phyloP scores from a whole-genome alignment of 1,139 yeast genomes.

The Scheffersomyces stambukii region DNA sequence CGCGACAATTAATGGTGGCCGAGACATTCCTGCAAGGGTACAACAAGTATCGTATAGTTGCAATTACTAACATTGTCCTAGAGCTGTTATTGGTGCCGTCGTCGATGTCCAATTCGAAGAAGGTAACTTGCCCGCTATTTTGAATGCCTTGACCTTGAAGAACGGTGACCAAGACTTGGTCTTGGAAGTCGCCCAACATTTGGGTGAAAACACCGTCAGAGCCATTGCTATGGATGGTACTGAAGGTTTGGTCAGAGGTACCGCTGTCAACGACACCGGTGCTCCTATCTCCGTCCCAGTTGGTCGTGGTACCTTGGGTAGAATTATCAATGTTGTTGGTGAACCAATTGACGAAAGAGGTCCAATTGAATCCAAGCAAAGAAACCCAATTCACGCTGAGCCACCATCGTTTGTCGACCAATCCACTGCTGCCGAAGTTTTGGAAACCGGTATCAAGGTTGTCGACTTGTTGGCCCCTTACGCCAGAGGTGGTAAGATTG shows the following conservation, averaged over 20 bases:
- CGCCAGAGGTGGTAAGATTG: slow-evolving; percentile 99
- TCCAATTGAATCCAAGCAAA: slow-evolving; percentile 87
- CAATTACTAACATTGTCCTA: slow-evolving; percentile 21
- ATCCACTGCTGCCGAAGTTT: slow-evolving; percentile 95
- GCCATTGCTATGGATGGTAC: slow-evolving; percentile 99
- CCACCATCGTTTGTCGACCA: slow-evolving; percentile 96
- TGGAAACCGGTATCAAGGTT: slow-evolving; percentile 99
- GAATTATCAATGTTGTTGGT: slow-evolving; percentile 98
- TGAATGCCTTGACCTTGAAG: slow-evolving; percentile 90
- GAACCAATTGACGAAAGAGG: slow-evolving; percentile 99
- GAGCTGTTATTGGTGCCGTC: slow-evolving; percentile 99
- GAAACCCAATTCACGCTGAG: slow-evolving; percentile 97
- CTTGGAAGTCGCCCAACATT: slow-evolving; percentile 98
- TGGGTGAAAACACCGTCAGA: slow-evolving; percentile 99
- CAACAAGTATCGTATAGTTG: too few species aligned
- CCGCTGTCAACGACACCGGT: slow-evolving; percentile 88
- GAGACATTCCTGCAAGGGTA: too few species aligned
- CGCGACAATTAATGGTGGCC: too few species aligned
- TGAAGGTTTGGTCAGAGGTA: slow-evolving; percentile 99
- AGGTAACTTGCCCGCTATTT: slow-evolving; percentile 94
- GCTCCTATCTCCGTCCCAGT: slow-evolving; percentile 98
- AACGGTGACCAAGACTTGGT: slow-evolving; percentile 69
- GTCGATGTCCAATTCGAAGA: slow-evolving; percentile 99
- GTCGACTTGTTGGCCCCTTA: slow-evolving; percentile 99
- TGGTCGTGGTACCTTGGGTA: slow-evolving; percentile 98